Conservation (phyloP, 2,329 filamentous ascomycete species). For the Karstenula rhodostoma region DNA sequence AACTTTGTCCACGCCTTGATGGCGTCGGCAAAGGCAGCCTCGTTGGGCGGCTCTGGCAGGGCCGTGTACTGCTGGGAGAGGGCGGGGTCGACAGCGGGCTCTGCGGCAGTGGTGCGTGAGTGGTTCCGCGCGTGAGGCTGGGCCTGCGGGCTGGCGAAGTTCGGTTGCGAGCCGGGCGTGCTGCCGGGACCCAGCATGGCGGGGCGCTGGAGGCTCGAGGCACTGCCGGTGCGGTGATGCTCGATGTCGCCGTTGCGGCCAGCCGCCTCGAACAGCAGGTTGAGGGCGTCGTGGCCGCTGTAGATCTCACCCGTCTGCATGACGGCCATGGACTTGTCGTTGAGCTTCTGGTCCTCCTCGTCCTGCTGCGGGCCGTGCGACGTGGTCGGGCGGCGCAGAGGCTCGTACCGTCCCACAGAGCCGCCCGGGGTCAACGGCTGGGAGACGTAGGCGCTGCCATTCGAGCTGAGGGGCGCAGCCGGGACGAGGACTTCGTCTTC, state of each 20-base stretch:
- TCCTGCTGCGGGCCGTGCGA: slow-evolving; percentile 45
- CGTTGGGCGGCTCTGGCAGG: slow-evolving; percentile 43
- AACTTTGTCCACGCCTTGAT: slow-evolving; percentile 89
- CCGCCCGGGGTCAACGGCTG: slow-evolving; percentile 72
- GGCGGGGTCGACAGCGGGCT: slow-evolving; percentile 42
- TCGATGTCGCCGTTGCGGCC: slow-evolving; percentile 58
- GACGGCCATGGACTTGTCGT: slow-evolving; percentile 67
- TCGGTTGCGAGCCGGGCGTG: slow-evolving; percentile 47
- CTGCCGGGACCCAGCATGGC: slow-evolving; percentile 31
- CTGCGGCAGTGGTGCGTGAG: slow-evolving; percentile 33
- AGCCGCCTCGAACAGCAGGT: slow-evolving; percentile 87
- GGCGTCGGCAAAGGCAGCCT: slow-evolving; percentile 65
- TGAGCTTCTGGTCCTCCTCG: slow-evolving; percentile 65
- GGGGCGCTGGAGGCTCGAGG: slow-evolving; percentile 48
- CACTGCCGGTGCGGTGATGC: slow-evolving; percentile 59
- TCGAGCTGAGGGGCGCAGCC: slow-evolving; percentile 32
- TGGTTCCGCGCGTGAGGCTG: slow-evolving; percentile 34
- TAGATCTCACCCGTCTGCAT: slow-evolving; percentile 75
- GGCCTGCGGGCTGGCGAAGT: slow-evolving; percentile 45
- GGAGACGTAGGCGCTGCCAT: slow-evolving; percentile 37
- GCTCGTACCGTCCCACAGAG: slow-evolving; percentile 70
- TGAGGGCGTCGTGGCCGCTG: slow-evolving; percentile 90
- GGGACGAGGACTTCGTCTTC: slow-evolving; percentile 55
- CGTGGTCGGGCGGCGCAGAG: slow-evolving; percentile 68
- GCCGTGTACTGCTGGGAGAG: slow-evolving; percentile 32